Evolutionary conservation across 345 rosid genomes (phyloP), one percentile per base, ranked within the genome.

Genomic region (Arabis hirsuta): DNA sequence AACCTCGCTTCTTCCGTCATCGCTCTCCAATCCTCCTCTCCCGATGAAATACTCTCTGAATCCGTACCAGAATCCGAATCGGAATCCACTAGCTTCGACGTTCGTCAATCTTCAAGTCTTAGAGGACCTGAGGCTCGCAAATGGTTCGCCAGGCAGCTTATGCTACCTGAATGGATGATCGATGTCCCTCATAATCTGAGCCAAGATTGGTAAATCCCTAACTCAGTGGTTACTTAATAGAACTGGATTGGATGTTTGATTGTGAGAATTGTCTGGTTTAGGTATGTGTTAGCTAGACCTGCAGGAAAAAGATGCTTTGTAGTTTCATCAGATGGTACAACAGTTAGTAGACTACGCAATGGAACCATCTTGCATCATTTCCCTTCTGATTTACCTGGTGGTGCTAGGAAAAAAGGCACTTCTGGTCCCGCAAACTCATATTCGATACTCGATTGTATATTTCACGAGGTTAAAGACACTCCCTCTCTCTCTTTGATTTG

Each of bases 131-230:
- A 89, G 57, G 88, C 83, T 61, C 91, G 97, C 45, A 86, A 85
- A 66, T 90, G 88, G 90, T 91, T 94, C 74, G 95, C 98, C 0
- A 81, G 76, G n/a, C 96, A 89, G 87, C 77, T 94, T 29, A 89
- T 91, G 97, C 87, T 89, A 16, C 98, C 90, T 2, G 98, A 91
- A 67, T 94, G 98, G 97, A 94, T 91, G 90, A 91, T 94, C 80
- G 97, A 91, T 76, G 86, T 91, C 34, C 98, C 98, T 42, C 91
- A 86, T 77, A 76, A 82, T 57, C 68, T 91, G 57, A 71, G 80
- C 73, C 82, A 69, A 44, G 96, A 93, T 65, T 93, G 98, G 98
- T 92, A 34, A 48, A 32, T 26, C 14, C 2, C 10, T 16, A 16
- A 16, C 16, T 16, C 16, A 16, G 16, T 16, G 16, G 16, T 16